phyloP scores from a whole-genome alignment of 73 alveolate genomes.

The Paramecium octaurelia region DNA sequence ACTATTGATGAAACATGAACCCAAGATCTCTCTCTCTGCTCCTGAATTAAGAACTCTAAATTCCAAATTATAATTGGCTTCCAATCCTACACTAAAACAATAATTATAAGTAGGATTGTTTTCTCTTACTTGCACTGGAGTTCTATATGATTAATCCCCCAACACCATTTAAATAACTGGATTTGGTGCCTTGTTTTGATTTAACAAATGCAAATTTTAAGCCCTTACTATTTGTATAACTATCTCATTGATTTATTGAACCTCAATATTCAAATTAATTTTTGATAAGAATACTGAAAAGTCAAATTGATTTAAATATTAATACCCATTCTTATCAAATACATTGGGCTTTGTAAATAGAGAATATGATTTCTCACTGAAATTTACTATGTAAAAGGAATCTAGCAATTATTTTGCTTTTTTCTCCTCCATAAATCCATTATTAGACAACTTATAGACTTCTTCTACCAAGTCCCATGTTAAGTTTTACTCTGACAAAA shows the following conservation, averaged over 20 bases:
- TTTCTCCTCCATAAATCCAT: neutral
- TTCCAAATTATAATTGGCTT: neutral
- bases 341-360: neutral
- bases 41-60: conserved; percentile 33
- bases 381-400: neutral
- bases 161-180: neutral
- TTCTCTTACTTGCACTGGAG: conserved; percentile 25
- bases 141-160: neutral
- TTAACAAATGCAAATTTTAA: neutral
- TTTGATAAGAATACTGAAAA: neutral
- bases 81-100: neutral
- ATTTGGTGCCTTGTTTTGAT: neutral
- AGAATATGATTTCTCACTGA: conserved; percentile 2
- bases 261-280: neutral
- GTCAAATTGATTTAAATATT: conserved; percentile 22
- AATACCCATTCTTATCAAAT: neutral
- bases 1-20: neutral
- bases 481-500: neutral
- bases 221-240: neutral
- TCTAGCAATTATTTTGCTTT: neutral
- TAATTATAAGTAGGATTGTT: conserved; percentile 3
- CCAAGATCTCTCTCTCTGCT: conserved; percentile 15
- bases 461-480: neutral
- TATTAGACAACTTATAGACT: neutral
- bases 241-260: neutral